phyloP scores from a whole-genome alignment of 495 filamentous ascomycete genomes.

The Aspergillus leporis region DNA sequence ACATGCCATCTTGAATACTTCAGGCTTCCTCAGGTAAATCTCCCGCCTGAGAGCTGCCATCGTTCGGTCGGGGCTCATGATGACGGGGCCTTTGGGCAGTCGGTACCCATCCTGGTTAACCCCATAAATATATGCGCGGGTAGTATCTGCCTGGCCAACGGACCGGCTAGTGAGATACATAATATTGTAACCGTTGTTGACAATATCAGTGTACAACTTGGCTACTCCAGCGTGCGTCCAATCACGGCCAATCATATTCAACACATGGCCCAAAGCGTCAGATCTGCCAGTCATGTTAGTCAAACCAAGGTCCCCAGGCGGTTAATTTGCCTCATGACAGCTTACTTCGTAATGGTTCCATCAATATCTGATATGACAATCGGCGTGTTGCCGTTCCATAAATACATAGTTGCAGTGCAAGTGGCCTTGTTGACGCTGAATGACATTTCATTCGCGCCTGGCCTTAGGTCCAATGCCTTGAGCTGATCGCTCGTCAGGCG shows the following conservation, averaged over 20 bases:
- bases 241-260: constrained; percentile 97
- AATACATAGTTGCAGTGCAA: constrained; percentile 87
- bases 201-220: constrained; percentile 95
- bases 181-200: constrained; percentile 95
- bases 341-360: constrained; percentile 93
- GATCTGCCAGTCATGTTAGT: constrained; percentile 48
- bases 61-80: constrained; percentile 91
- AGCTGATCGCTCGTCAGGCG: constrained; percentile 96
- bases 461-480: constrained; percentile 79
- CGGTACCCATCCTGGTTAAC: constrained; percentile 85
- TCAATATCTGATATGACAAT: constrained; percentile 99
- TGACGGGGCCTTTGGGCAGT: constrained; percentile 86
- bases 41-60: constrained; percentile 94
- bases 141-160: constrained; percentile 91
- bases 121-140: constrained; percentile 85
- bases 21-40: constrained; percentile 92
- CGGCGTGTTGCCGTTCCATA: constrained; percentile 85
- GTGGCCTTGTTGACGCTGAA: constrained; percentile 95
- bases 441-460: constrained; percentile 85
- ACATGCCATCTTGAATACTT: constrained; percentile 99
- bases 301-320: constrained; percentile 5
- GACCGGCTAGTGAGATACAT: constrained; percentile 95
- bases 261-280: constrained; percentile 93
- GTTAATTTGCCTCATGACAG: background rate
- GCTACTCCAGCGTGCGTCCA: constrained; percentile 98